phyloP scores from a whole-genome alignment of 805 yeast species.

The Starmera caribaea region DNA sequence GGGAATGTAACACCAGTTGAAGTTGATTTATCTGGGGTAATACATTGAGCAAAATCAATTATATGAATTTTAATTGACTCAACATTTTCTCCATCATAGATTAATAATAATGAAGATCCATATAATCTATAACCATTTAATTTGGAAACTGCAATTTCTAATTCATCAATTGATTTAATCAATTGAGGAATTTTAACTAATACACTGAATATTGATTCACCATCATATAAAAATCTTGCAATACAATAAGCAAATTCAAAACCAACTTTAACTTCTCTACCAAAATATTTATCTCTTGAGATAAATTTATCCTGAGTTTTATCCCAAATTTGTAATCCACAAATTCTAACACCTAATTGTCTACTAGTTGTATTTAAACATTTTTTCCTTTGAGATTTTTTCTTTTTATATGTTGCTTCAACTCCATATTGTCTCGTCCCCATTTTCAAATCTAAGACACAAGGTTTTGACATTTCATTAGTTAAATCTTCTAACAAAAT shows the following conservation, averaged over 20 bases:
- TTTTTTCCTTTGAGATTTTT: slow-evolving; percentile 69
- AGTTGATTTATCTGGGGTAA: slow-evolving; percentile 50
- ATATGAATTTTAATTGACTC: slow-evolving; percentile 45
- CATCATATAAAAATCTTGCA: slow-evolving; percentile 74
- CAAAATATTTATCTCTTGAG: slow-evolving; percentile 85
- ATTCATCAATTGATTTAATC: slow-evolving; percentile 46
- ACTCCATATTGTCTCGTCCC: slow-evolving; percentile 98
- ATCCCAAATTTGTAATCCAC: slow-evolving; percentile 91
- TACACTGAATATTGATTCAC: slow-evolving; percentile 46
- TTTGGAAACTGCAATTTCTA: slow-evolving; percentile 42
- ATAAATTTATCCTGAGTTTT: slow-evolving; percentile 34
- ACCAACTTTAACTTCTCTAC: slow-evolving; percentile 66
- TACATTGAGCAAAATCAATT: slow-evolving; percentile 93
- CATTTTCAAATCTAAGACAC: slow-evolving; percentile 93
- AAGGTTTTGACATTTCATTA: slow-evolving; percentile 70
- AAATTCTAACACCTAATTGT: slow-evolving; percentile 78
- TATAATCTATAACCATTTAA: slow-evolving; percentile 78
- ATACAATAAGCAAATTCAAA: slow-evolving; percentile 68
- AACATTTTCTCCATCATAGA: slow-evolving; percentile 65
- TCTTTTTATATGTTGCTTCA: slow-evolving; percentile 71
- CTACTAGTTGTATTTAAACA: slow-evolving; percentile 77
- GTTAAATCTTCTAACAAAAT: slow-evolving; percentile 87
- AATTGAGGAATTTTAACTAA: slow-evolving; percentile 58
- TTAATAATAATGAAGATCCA: slow-evolving; percentile 80
- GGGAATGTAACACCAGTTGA: slow-evolving; percentile 48